Evolutionary conservation across 2,329 filamentous ascomycete species (phyloP).

Genomic region (Leptographium lundbergii): DNA sequence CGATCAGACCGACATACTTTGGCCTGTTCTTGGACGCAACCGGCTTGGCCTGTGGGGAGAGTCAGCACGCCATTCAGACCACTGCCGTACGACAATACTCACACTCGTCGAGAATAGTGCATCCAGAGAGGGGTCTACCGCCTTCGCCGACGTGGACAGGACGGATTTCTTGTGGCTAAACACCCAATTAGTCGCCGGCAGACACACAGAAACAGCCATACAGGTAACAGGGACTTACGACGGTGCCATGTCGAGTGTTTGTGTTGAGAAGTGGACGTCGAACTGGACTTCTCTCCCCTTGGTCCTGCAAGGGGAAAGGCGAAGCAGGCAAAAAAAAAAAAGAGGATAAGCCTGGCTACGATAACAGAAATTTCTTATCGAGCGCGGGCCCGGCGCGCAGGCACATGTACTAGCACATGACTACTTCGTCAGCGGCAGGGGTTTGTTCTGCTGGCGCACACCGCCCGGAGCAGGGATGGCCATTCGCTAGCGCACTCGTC

Average conservation of each 20-base stretch:
- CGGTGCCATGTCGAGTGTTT: not conserved
- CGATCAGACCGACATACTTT: conserved; percentile 24
- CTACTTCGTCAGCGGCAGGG: not conserved
- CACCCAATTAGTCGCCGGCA: not conserved
- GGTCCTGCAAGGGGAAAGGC: no score
- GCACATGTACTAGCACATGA: not conserved
- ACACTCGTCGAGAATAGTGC: conserved; percentile 64
- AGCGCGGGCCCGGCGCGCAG: not conserved
- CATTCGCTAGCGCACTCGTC: conserved; percentile 1
- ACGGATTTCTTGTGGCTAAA: conserved; percentile 4
- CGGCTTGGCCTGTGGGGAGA: conserved; percentile 32
- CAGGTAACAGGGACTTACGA: not conserved
- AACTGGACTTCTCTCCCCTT: no score
- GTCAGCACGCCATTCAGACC: not conserved
- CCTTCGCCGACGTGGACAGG: conserved; percentile 34
- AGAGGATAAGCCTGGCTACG: not conserved
- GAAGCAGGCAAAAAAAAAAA: not conserved
- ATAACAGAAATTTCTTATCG: conserved; percentile 2
- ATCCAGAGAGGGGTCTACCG: conserved; percentile 55
- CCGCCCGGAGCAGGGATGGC: not conserved
- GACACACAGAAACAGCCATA: not conserved
- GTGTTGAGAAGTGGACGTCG: not conserved
- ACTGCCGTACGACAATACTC: conserved; percentile 11
- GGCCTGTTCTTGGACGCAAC: conserved; percentile 31
- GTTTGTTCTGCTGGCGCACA: not conserved